Evolutionary conservation across 116 monocot genomes (phyloP).

Genomic region (Papilionanthe hybrid): DNA sequence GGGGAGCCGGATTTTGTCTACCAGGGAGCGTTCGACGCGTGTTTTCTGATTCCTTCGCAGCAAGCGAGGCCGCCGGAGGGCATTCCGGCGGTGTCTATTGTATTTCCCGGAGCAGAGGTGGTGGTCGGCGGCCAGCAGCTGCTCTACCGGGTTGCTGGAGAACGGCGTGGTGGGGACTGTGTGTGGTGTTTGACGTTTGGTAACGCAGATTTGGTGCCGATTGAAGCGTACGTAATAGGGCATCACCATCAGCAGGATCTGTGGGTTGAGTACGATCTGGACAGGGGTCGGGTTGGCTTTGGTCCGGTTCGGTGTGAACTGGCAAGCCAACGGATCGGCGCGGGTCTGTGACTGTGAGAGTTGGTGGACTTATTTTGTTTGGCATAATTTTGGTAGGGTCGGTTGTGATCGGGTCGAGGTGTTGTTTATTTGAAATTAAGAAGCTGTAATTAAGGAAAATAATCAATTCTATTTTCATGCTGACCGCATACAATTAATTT

Average conservation of each 20-base stretch:
- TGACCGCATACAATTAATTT: too few species aligned
- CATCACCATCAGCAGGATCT: constrained; percentile 40
- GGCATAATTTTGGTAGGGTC: too few species aligned
- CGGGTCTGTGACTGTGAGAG: too few species aligned
- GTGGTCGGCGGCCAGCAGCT: constrained; percentile 26
- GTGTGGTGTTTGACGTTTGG: constrained; percentile 39
- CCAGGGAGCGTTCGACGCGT: constrained; percentile 71
- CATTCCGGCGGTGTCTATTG: constrained; percentile 26
- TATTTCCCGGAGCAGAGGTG: constrained; percentile 30
- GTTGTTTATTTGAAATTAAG: too few species aligned
- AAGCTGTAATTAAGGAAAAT: too few species aligned
- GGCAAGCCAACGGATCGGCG: too few species aligned
- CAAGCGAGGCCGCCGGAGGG: background rate
- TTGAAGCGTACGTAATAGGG: constrained; percentile 33
- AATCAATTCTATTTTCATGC: too few species aligned
- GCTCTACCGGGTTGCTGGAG: constrained; percentile 26
- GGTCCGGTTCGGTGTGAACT: constrained; percentile 18
- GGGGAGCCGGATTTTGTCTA: constrained; percentile 64
- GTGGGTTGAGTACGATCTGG: constrained; percentile 41
- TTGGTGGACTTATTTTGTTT: too few species aligned
- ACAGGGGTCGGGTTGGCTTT: constrained; percentile 28
- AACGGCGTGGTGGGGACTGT: constrained; percentile 9
- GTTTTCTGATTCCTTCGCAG: constrained; percentile 28
- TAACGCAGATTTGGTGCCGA: constrained; percentile 31
- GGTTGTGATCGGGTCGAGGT: too few species aligned